Conservation (phyloP, 768 basidiomycete species). For the Termitomyces sp. region DNA sequence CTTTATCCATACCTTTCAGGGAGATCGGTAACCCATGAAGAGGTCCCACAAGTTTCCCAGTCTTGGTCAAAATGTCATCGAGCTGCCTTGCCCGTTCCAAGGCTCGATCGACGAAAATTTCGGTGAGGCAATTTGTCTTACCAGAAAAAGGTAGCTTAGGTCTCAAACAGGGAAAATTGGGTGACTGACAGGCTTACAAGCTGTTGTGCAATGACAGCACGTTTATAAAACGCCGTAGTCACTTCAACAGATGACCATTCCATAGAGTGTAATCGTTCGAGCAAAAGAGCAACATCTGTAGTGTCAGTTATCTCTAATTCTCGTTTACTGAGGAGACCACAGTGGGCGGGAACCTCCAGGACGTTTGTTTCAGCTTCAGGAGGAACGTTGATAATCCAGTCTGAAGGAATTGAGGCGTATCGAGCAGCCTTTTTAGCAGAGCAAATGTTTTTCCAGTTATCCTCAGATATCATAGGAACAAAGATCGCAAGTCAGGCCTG, state of each 20-base stretch:
- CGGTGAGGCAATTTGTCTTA: conserved; percentile 51
- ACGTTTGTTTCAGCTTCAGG: conserved; percentile 44
- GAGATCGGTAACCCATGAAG: conserved; percentile 50
- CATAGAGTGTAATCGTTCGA: conserved; percentile 41
- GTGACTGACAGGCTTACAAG: conserved; percentile 34
- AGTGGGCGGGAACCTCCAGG: conserved; percentile 41
- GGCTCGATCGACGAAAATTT: conserved; percentile 55
- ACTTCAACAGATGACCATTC: conserved; percentile 58
- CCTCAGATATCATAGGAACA: neutral
- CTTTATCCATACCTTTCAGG: conserved; percentile 25
- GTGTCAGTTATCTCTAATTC: conserved; percentile 63
- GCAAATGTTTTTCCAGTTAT: conserved; percentile 24
- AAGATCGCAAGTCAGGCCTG: neutral
- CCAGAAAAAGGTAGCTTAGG: neutral
- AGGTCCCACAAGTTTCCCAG: conserved; percentile 46
- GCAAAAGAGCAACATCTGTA: conserved; percentile 35
- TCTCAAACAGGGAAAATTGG: neutral
- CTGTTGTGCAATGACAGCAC: conserved; percentile 67
- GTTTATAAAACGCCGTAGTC: conserved; percentile 59
- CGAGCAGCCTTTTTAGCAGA: conserved; percentile 43
- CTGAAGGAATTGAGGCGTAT: conserved; percentile 45
- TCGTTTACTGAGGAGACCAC: conserved; percentile 45
- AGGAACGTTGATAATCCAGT: conserved; percentile 46
- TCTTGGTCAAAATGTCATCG: conserved; percentile 41
- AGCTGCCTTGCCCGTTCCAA: conserved; percentile 44